These are phyloP conservation scores for Rhizophagus clarus DNA, from an alignment of 192 early-diverging fungal species.

Conservation along the genomic window DNA sequence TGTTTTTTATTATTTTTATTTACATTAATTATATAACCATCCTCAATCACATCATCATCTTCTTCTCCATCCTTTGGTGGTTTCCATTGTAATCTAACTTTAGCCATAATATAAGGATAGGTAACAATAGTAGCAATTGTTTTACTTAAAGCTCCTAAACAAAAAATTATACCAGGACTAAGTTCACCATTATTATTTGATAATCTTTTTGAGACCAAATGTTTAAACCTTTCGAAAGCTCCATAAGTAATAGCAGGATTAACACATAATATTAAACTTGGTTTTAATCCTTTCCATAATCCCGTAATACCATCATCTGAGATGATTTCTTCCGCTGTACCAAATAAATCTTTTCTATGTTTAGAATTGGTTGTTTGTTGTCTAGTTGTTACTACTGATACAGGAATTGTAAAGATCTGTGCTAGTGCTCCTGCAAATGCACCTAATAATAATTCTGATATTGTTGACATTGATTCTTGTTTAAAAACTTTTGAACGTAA, in stretches of 20 bases:
- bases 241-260: slow-evolving; percentile 99
- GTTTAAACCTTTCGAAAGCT: slow-evolving; percentile 83
- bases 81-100: slow-evolving; percentile 93
- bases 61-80: slow-evolving; percentile 64
- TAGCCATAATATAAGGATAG: slow-evolving; percentile 99
- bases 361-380: slow-evolving; percentile 80
- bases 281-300: slow-evolving; percentile 90
- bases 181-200: slow-evolving; percentile 50
- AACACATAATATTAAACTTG: slow-evolving; percentile 86
- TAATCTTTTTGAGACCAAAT: slow-evolving; percentile 52
- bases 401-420: slow-evolving; percentile 89
- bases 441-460: slow-evolving; percentile 84
- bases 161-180: slow-evolving; percentile 83
- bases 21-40: slow-evolving; percentile 49
- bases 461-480: slow-evolving; percentile 69
- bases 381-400: slow-evolving; percentile 91
- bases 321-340: slow-evolving; percentile 71
- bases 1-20: slow-evolving; percentile 32
- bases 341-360: slow-evolving; percentile 66
- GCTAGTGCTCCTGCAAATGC: slow-evolving; percentile 87
- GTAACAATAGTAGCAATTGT: slow-evolving; percentile 84
- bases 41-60: not conserved
- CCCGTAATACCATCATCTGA: slow-evolving; percentile 78
- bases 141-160: slow-evolving; percentile 91
- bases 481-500: slow-evolving; percentile 58